Evolutionary conservation across 306 rosid species (phyloP), one percentile per base, ranked within the genome.

Genomic region (Phaseolus lunatus): DNA sequence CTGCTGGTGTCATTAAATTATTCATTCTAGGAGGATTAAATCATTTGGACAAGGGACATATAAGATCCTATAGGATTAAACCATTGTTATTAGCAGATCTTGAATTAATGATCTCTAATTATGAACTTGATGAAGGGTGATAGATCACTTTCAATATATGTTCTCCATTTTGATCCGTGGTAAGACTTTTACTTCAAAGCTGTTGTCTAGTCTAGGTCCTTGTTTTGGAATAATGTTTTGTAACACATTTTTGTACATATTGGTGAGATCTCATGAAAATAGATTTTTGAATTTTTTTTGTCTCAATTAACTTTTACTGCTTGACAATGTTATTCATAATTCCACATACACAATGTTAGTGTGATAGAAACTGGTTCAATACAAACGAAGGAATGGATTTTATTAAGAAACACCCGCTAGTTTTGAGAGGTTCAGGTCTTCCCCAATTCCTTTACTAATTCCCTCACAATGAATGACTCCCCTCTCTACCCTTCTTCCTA

Each of bases 1-100:
- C 66, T 50, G n/a, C 56, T 66, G 43, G 77, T 62, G 68, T 75
- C 63, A 64, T 69, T 72, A 50, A 20, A 29, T 47, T 68, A 57
- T 23, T 49, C 43, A 52, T 79, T 81, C n/a, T 52, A 31, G 20
- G 67, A 70, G 23, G 65, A 72, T 39, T 39, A 39, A 39, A 39
- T 39, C 44, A 39, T 39, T 39, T 39, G 10, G 44, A 39, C 12
- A 39, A 8, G 2, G 44, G 13, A 39, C 12, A 39, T 39, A 39
- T 39, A 0, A 39, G 44, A 16, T 43, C 15, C 5, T 1, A 37
- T 43, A 43, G 14, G 48, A 11, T 43, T 11, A 11, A 43, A 12
- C 11, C 4, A 43, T 43, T 43, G 4, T 43, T 43, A 43, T 43
- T 43, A 43, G 16, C 5, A 11, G 15, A 43, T 0, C 5, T 43